Evolutionary conservation across 371 early-diverging fungal genomes (phyloP), one percentile per base, ranked within the genome.

Genomic region (Neoconidiobolus thromboides): DNA sequence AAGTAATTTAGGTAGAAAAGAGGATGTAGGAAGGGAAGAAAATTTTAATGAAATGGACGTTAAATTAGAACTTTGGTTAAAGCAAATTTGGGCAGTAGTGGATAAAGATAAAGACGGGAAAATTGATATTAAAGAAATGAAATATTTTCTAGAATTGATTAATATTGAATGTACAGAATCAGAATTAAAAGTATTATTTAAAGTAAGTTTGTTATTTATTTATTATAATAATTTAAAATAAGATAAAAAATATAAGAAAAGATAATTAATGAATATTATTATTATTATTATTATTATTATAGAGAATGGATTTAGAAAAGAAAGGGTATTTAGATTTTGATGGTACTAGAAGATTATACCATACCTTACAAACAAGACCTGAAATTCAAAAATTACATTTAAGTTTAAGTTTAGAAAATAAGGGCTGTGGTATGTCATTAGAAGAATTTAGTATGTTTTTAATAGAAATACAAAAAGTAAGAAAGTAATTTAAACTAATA

Each of bases 41-140:
- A 15, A 2, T 38, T 58, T 48, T 39, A 26, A 26, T 26, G 26
- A 26, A 26, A 26, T 26, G 26, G 58, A 58, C 7, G 48, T 36
- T 38, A 26, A 40, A 2, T 48, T 58, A 39, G 48, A 43, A n/a
- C 7, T 48, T 58, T 58, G 58, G 58, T 37, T 58, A 9, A 14
- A 38, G 39, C 26, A 58, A 2, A 6, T 39, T 41, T 58, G 58
- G 58, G 12, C 58, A 2, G 48, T 48, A 6, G n/a, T 46, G 3
- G 58, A 58, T 48, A 58, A 46, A 48, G 48, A 58, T 36, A 46
- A 48, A 39, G 58, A 58, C 36, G 58, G 58, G 39, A 46, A 38
- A 3, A 12, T 58, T 12, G 58, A 40, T n/a, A 12, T 58, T 26
- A 58, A 58, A 38, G 58, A 58, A 39, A 48, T 58, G 36, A 58